Evolutionary conservation across 2,329 filamentous ascomycete species (phyloP), one percentile per base, ranked within the genome.

Genomic region (Fusarium sp.): DNA sequence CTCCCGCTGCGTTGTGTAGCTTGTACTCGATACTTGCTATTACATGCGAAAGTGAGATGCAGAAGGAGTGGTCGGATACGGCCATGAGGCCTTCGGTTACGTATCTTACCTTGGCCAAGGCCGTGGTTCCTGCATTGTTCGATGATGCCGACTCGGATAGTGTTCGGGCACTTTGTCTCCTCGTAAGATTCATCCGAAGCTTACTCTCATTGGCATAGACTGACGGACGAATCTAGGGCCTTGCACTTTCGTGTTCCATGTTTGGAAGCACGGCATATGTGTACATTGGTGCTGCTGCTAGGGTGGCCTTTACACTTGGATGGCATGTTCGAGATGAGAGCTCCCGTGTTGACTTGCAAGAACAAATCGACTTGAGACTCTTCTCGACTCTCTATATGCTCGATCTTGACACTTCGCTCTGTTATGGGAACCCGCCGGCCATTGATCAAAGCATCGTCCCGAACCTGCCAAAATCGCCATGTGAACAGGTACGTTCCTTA

Each of bases 181-280:
- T 69, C 2, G 67, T 66, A 31, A 66, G 67, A 50, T 6, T 7
- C 5, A 43, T 27, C 37, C 10, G 16, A 50, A 14, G 6, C 14
- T 18, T 18, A 18, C 35, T 7, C 35, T 18, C 14, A 37, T 37
- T 37, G 14, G 35, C 14, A 37, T 37, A 16, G 35, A 37, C 35
- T 37, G 16, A 37, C 33, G 5, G 13, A 35, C 14, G 14, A 18
- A 37, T n/a, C 37, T 33, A 69, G 67, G 39, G 63, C 4, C 37
- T 69, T 11, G 58, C 67, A 6, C 43, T 69, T 6, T 69, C 67
- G 8, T 66, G 63, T 14, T 69, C 64, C 18, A 67, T 69, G 67
- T 69, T 67, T 18, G 64, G 64, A 18, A 67, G 63, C n/a, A 67
- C 67, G n/a, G 64, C 67, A 0, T 69, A 69, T 16, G 57, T 69